Evolutionary conservation across 1,139 yeast genomes (phyloP), one percentile per base, ranked within the genome.

Genomic region (Komagataea norvegica): DNA sequence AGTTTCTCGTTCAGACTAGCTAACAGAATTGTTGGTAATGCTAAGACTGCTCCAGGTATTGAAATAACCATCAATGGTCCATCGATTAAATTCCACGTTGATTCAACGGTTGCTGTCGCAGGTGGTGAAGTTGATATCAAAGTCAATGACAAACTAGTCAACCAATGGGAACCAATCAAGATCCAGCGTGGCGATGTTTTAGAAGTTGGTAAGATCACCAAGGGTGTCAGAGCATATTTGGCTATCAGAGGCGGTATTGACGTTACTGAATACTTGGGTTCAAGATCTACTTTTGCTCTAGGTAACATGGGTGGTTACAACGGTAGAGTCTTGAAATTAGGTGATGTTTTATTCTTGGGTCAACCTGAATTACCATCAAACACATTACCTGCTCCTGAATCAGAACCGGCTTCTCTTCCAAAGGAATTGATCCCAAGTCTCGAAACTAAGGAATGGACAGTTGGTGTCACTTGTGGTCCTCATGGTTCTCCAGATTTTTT

Each of bases 401-500:
- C 78, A 16, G 79, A 67, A 41, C 95, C 95, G 34, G 51, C 60
- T 15, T 52, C 72, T 2, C 68, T 78, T 40, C 85, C 93, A 27
- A 50, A 57, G 37, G 59, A 72, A 5, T 64, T 86, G 55, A 93
- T 95, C 23, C 56, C 65, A 8, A 74, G 77, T 44, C 38, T 61
- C 9, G 48, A 45, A 14, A 61, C 68, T 31, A 78, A 75, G 47
- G 70, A 73, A 32, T 91, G 97, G 97, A 65, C 66, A 37, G 89
- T 91, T 46, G 96, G 89, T 53, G 96, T 88, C 33, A 86, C 95
- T 19, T 82, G 94, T 62, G 98, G 97, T 38, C 97, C 97, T 22
- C 97, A 91, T 59, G 97, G 97, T 2, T 78, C 96, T 8, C 97
- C 97, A 19, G 97, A 91, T 60, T 87, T 88, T 62, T 89, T 91